phyloP scores from a whole-genome alignment of 352 stramenopile species.

The Pythium scleroteichum region DNA sequence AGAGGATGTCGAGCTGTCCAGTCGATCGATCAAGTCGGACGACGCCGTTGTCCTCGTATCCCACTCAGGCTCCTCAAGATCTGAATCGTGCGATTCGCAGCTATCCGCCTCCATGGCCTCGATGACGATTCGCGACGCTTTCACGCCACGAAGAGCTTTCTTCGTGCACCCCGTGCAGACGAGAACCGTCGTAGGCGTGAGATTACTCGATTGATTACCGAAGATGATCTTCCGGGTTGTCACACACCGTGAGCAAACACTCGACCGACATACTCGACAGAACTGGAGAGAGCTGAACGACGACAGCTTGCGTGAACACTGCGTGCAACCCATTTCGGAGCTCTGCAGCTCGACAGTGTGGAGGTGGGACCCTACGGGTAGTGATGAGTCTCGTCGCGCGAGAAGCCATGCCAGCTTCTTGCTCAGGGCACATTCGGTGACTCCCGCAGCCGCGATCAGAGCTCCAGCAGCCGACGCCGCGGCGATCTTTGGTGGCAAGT shows the following conservation, averaged over 20 bases:
- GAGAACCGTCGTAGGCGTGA: not conserved
- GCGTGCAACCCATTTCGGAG: not conserved
- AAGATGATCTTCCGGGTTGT: not conserved
- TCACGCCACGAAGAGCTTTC: no score
- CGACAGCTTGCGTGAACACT: not conserved
- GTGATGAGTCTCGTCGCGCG: not conserved
- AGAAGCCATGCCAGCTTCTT: slow-evolving; percentile 13
- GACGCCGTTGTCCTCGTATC: no score
- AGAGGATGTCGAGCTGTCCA: no score
- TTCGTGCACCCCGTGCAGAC: not conserved
- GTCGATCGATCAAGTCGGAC: no score
- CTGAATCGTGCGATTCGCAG: no score
- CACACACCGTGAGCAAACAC: not conserved
- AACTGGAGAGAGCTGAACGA: not conserved
- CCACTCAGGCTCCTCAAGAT: no score
- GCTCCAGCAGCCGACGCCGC: not conserved
- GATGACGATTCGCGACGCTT: no score
- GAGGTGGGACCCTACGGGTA: no score
- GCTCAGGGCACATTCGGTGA: slow-evolving; percentile 5
- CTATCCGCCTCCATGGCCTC: no score
- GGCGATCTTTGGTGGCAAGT: not conserved
- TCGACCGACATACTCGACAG: not conserved
- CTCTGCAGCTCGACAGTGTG: no score
- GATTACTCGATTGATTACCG: not conserved
- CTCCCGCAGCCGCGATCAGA: not conserved